Evolutionary conservation across 768 basidiomycete species (phyloP).

Genomic region (Austroboletus eburneus): DNA sequence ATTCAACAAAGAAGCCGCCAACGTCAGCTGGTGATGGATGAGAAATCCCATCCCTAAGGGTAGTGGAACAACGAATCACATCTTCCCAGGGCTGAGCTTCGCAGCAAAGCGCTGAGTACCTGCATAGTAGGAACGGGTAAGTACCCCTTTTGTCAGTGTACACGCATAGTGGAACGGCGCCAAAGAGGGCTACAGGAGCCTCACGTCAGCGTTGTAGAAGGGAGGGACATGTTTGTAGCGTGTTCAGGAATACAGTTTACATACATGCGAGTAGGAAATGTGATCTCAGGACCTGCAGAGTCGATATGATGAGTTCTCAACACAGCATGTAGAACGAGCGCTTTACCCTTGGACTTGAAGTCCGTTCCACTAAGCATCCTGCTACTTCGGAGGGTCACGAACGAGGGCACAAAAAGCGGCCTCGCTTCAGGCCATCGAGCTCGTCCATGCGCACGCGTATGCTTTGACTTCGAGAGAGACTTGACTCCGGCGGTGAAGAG

Average conservation of each 20-base stretch:
- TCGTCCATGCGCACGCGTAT: constrained; percentile 92
- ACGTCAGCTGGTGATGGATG: too few species aligned
- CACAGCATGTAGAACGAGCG: background rate
- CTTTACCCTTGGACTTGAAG: constrained; percentile 87
- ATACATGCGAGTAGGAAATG: constrained; percentile 86
- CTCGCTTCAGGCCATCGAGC: constrained; percentile 67
- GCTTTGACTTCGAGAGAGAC: constrained; percentile 78
- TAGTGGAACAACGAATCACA: too few species aligned
- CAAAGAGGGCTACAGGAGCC: constrained; percentile 79
- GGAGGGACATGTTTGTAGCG: constrained; percentile 84
- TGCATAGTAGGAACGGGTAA: too few species aligned
- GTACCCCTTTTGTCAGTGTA: constrained; percentile 84
- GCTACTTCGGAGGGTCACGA: constrained; percentile 63
- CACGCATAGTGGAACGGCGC: constrained; percentile 92
- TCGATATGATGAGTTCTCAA: background rate
- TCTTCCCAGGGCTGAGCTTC: too few species aligned
- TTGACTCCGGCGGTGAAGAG: constrained; percentile 69
- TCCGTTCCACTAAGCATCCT: constrained; percentile 91
- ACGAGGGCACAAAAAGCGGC: constrained; percentile 86
- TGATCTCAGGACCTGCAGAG: constrained; percentile 85
- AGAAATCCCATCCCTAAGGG: too few species aligned
- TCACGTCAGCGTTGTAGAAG: constrained; percentile 89
- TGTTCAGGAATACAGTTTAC: constrained; percentile 98
- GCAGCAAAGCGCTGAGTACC: too few species aligned
- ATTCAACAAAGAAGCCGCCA: too few species aligned